A percentile compares a stretch with the other conserved stretches of the same genome.
Conservation (phyloP, 2,329 filamentous ascomycete species). For the Phoma sp. region DNA sequence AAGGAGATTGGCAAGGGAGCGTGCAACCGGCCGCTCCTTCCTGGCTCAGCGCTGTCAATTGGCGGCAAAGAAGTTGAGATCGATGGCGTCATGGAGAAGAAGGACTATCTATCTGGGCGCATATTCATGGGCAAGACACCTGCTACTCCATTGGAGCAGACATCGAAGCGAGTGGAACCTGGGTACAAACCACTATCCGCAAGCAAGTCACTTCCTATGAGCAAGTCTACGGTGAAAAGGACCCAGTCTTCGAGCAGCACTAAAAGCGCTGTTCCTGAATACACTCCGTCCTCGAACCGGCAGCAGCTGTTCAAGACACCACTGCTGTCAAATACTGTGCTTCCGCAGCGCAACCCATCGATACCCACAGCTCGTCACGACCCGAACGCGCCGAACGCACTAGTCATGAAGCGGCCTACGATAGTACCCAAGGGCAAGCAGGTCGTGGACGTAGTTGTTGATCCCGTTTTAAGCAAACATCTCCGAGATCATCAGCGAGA, state of each 20-base stretch:
- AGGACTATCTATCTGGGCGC: conserved; percentile 63
- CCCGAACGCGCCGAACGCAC: conserved; percentile 63
- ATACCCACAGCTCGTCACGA: conserved; percentile 70
- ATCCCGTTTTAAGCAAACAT: conserved; percentile 69
- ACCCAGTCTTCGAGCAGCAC: conserved; percentile 21
- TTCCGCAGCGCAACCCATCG: conserved; percentile 56
- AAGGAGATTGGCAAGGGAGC: conserved; percentile 67
- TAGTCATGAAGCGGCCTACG: conserved; percentile 71
- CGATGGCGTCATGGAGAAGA: conserved; percentile 66
- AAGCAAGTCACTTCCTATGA: neutral
- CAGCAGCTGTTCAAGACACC: conserved; percentile 69
- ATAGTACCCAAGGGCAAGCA: conserved; percentile 66
- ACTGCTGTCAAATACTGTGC: conserved; percentile 60
- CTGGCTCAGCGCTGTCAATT: conserved; percentile 68
- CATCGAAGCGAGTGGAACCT: conserved; percentile 22
- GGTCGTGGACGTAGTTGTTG: conserved; percentile 75
- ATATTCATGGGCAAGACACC: conserved; percentile 50
- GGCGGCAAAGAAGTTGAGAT: conserved; percentile 74
- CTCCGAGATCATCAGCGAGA: conserved; percentile 73
- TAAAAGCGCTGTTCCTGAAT: conserved; percentile 46
- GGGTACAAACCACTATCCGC: conserved; percentile 24
- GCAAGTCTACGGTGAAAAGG: conserved; percentile 30
- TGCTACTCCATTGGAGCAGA: conserved; percentile 26
- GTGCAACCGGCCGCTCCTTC: conserved; percentile 63
- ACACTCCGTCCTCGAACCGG: conserved; percentile 48